Conservation (phyloP, 495 filamentous ascomycete species). For the Penicillium fimorum region DNA sequence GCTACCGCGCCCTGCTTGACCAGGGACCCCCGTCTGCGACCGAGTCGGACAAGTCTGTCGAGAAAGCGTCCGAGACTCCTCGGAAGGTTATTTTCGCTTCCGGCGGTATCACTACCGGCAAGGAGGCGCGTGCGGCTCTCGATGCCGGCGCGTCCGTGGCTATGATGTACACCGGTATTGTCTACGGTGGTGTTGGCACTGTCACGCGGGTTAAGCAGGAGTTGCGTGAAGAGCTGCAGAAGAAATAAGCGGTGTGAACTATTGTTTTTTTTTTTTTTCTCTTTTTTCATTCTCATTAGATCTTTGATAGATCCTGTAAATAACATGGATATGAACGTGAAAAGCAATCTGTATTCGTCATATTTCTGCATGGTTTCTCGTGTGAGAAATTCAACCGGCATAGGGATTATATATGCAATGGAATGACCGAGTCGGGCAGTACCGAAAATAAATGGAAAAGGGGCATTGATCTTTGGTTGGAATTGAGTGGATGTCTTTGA, state of each 20-base stretch:
- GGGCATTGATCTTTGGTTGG: not conserved
- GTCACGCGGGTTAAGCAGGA: constrained; percentile 84
- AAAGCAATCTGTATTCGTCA: not conserved
- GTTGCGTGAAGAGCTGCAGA: constrained; percentile 60
- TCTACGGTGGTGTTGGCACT: constrained; percentile 83
- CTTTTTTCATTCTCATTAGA: constrained; percentile 1
- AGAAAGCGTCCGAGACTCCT: constrained; percentile 17
- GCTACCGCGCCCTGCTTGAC: constrained; percentile 76
- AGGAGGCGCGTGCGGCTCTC: constrained; percentile 72
- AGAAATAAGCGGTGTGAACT: constrained; percentile 26
- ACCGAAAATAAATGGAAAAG: not conserved
- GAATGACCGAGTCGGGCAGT: constrained; percentile 2
- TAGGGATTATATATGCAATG: not conserved
- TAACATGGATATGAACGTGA: constrained; percentile 21
- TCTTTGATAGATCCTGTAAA: constrained; percentile 22
- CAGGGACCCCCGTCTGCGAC: constrained; percentile 24
- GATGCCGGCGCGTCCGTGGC: constrained; percentile 85
- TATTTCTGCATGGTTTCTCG: not conserved
- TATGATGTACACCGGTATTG: constrained; percentile 78
- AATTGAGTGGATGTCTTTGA: no score
- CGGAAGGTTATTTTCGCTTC: constrained; percentile 89
- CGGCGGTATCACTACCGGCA: constrained; percentile 83
- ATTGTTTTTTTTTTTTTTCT: constrained; percentile 2
- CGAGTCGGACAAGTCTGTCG: constrained; percentile 12
- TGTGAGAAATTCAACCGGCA: not conserved